Base-by-base conservation (phyloP, 2,329 filamentous ascomycete species). In the Dactylellina sp. region DNA sequence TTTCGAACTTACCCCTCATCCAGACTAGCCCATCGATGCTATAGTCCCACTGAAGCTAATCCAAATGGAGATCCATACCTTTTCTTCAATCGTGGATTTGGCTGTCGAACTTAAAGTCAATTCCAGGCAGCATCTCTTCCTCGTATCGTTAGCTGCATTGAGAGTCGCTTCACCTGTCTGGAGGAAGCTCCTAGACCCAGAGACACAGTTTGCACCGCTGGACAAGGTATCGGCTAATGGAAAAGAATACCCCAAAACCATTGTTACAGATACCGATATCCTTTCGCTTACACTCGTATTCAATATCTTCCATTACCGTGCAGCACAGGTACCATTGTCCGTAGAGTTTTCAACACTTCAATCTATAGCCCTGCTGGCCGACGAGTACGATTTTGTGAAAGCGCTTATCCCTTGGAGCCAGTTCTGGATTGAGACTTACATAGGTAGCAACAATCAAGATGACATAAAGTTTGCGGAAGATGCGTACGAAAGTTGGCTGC, bases 291-390 rank as follows among this genome's bases (percentile, higher is more conserved):
- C 16, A 4, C 53, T 32, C 7, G 7, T 70, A 2, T 70, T 70
- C 14, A 18, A 61, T 47, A 70, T 70, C n/a, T 44, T 70, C 20
- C 64, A 70, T 16, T 59, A 70, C 24, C 46, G 20, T 7, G 49
- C 6, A 16, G 14, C 12, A 7, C 6, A 32, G 12, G 44, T 42
- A 16, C 46, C 64, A 9, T 55, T 55, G 5, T n/a, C 7, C 1
- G n/a, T 70, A 5, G 7, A 32, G 4, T 70, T 70, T 37, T 6
- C n/a, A 12, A 47, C 25, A 9, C 42, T 68, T 1, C n/a, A 16
- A 5, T 22, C 25, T 9, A 55, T 70, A 0, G 64, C 64, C 1
- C 4, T 70, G 14, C 37, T 70, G 1, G 55, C 39, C 2, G 64
- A 70, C n/a, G 39, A 61, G 12, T 70, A 60, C 16, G 47, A 70